Evolutionary conservation across 257 asterid genomes (phyloP).

Genomic region (Solanum pinnatisectum): DNA sequence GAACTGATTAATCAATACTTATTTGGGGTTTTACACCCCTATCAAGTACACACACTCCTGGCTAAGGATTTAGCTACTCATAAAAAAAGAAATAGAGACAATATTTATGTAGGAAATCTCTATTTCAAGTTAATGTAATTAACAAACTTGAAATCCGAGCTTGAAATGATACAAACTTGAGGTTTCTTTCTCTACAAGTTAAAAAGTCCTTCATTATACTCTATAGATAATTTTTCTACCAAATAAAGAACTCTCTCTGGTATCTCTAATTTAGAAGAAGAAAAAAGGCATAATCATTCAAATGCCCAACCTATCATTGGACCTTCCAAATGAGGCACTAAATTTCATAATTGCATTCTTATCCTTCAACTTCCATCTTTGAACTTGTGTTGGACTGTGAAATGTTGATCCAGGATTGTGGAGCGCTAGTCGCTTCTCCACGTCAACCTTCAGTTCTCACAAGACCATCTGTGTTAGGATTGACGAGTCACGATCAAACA

Average conservation of each 20-base stretch:
- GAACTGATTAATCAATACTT: too few species aligned
- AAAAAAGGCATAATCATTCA: not conserved
- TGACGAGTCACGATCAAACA: not conserved
- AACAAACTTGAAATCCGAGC: not conserved
- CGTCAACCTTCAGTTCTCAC: not conserved
- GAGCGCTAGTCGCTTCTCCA: not conserved
- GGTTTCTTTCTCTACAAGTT: not conserved
- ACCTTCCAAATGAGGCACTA: not conserved
- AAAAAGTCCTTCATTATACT: not conserved
- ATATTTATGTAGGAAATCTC: not conserved
- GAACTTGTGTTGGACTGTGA: not conserved
- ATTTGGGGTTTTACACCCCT: not conserved
- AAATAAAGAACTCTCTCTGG: not conserved
- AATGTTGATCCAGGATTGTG: not conserved
- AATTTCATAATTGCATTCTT: not conserved
- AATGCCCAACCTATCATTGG: not conserved
- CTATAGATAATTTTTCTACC: not conserved
- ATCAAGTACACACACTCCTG: not conserved
- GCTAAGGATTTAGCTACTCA: not conserved
- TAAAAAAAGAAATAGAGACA: too few species aligned
- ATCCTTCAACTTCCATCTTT: not conserved
- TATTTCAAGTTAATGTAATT: too few species aligned
- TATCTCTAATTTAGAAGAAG: not conserved
- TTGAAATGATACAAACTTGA: not conserved
- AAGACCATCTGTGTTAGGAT: too few species aligned